Evolutionary conservation across 441 rosid genomes (phyloP).

Genomic region (Mallotus japonicus): DNA sequence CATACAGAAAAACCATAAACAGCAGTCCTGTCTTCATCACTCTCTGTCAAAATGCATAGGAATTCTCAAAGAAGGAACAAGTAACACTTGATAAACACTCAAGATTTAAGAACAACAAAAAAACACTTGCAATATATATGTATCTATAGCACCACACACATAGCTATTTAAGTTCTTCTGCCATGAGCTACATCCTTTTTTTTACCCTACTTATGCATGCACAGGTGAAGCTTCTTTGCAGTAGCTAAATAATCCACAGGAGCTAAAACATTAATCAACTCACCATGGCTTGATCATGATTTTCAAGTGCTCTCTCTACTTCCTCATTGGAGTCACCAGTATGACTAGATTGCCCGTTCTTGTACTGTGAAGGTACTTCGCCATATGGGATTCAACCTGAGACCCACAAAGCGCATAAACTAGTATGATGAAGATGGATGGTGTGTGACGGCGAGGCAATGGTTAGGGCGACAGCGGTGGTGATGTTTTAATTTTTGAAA

Average conservation of each 20-base stretch:
- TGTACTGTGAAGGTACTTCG: too few relatives aligned
- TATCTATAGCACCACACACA: too few relatives aligned
- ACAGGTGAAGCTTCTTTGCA: slow-evolving; percentile 43
- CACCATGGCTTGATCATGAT: slow-evolving; percentile 36
- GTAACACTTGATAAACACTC: slow-evolving; percentile 82
- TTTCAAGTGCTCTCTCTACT: slow-evolving; percentile 35
- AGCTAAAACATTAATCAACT: slow-evolving; percentile 27
- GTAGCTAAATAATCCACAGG: slow-evolving; percentile 44
- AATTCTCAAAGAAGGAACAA: slow-evolving; percentile 83
- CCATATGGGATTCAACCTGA: too few relatives aligned
- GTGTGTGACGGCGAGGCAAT: slow-evolving; percentile 62
- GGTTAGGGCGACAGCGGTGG: too few relatives aligned
- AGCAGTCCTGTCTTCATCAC: too few relatives aligned
- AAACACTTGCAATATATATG: slow-evolving; percentile 19
- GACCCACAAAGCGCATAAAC: too few relatives aligned
- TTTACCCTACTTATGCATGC: slow-evolving; percentile 45
- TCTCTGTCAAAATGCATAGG: slow-evolving; percentile 65
- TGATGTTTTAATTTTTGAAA: too few relatives aligned
- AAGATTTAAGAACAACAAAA: slow-evolving; percentile 15
- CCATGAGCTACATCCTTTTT: slow-evolving; percentile 31
- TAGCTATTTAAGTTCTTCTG: not conserved
- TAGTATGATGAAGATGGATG: too few relatives aligned
- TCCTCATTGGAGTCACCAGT: slow-evolving; percentile 17
- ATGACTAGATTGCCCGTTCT: not conserved
- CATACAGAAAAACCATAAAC: too few relatives aligned